These are phyloP conservation scores for Penicillium sp. DNA, from an alignment of 2,329 filamentous ascomycete genomes.

Conservation along the genomic window DNA sequence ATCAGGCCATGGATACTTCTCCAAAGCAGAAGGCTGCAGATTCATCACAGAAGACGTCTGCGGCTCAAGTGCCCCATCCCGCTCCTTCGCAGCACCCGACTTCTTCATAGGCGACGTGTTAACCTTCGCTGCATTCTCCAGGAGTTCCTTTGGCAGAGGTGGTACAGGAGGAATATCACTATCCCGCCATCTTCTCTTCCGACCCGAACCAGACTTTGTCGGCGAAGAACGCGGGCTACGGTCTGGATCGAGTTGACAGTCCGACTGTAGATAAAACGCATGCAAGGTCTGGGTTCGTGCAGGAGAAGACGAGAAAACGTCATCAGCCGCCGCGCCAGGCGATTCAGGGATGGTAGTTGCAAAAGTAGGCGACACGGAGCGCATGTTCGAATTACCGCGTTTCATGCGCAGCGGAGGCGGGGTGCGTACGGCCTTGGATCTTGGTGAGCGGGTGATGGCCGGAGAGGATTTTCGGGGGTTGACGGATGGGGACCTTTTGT, in stretches of 20 bases:
- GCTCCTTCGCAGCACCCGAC: constrained; percentile 16
- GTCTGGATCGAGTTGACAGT: constrained; percentile 31
- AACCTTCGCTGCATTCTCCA: constrained; percentile 37
- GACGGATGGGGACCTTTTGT: constrained; percentile 28
- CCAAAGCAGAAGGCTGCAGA: constrained; percentile 18
- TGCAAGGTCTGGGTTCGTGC: constrained; percentile 18
- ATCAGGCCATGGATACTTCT: constrained; percentile 52
- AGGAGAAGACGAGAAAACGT: constrained; percentile 23
- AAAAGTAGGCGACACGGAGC: constrained; percentile 25
- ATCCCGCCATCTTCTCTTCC: constrained; percentile 27
- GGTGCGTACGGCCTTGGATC: constrained; percentile 28
- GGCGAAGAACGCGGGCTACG: constrained; percentile 28
- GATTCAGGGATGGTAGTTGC: neutral
- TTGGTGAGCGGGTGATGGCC: constrained; percentile 31
- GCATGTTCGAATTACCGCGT: constrained; percentile 30
- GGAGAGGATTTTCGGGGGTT: constrained; percentile 29
- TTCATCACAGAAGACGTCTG: constrained; percentile 17
- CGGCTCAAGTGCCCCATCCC: constrained; percentile 12
- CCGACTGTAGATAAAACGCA: constrained; percentile 32
- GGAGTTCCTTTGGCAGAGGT: constrained; percentile 45
- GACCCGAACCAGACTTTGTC: constrained; percentile 27
- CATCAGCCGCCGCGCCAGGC: constrained; percentile 13
- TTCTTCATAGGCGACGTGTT: constrained; percentile 35
- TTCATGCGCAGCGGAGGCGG: constrained; percentile 33
- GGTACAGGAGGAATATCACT: constrained; percentile 50